Base-by-base conservation (phyloP, 495 filamentous ascomycete genomes). In the Penicillium coprophilum region DNA sequence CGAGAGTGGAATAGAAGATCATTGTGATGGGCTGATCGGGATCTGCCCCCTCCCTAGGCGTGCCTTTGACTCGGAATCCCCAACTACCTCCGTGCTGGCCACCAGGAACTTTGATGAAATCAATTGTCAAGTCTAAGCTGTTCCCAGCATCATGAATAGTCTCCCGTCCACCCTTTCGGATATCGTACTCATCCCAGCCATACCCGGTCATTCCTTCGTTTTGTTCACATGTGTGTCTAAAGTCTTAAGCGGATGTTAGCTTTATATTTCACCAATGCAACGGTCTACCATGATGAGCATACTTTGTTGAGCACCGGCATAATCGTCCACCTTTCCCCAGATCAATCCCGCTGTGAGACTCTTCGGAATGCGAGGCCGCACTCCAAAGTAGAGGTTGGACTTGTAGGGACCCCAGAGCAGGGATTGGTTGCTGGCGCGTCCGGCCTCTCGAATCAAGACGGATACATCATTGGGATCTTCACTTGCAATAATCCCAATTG, bases 341-440 rank as follows among this genome's bases (percentile, higher is more conserved):
- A 97, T 80, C 69, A 97, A 78, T 21, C 89, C 92, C 2, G 89
- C 84, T 70, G 86, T 82, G 53, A 98, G 71, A 65, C 91, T 92
- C 64, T 91, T 88, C 2, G 93, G 88, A 62, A 97, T 85, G 41
- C 92, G 83, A 51, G 94, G 92, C 9, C 91, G 82, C 32, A 97
- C 83, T 4, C 94, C 94, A 76, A 98, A 97, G 75, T 98, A 98
- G 23, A 98, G 76, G 62, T 97, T 96, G 5, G 94, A 91, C 23
- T 90, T 82, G 73, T 97, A 98, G 21, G 94, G 91, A 6, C 95
- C 95, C 94, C 94, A 98, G 83, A 97, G 76, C 58, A 98, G 78
- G 57, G 87, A 91, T 61, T 95, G 78, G 66, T 96, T 96, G 62
- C 87, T 89, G 52, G 84, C 76, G 62, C 67, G 74, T 40, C 69